A percentile compares a stretch with the other conserved stretches of the same genome.
Conservation (phyloP, 148 eudicot species). For the Polygonum maritimum region DNA sequence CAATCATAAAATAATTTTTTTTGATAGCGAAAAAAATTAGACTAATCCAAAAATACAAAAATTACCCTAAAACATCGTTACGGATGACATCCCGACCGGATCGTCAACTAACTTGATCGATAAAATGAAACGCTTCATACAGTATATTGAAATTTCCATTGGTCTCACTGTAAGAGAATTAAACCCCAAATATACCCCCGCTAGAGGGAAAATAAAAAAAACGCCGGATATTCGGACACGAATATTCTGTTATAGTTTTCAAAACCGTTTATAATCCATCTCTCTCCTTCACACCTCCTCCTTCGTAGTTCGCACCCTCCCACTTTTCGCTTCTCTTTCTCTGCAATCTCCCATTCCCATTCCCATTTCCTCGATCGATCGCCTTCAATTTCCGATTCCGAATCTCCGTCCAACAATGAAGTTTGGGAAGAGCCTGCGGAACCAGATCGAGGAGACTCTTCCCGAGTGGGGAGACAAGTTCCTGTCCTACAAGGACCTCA, state of each 20-base stretch:
- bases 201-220: neutral
- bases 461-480: constrained; percentile 83
- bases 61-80: no score
- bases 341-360: neutral
- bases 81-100: no score
- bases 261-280: neutral
- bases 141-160: neutral
- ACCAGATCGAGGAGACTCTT: constrained; percentile 40
- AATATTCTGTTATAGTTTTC: constrained; percentile 4
- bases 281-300: neutral
- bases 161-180: neutral
- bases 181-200: constrained; percentile 5
- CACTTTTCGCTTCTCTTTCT: neutral
- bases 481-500: constrained; percentile 57
- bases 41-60: no score
- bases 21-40: no score
- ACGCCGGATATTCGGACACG: neutral
- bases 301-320: neutral
- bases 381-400: neutral
- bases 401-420: constrained; percentile 27
- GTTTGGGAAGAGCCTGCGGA: constrained; percentile 50
- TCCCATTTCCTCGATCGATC: neutral
- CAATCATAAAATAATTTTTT: no score
- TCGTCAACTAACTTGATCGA: no score
- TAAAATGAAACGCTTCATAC: neutral